These are phyloP conservation scores for Warburgia ugandensis DNA, from an alignment of 164 flowering plant genomes.

Conservation along the genomic window DNA sequence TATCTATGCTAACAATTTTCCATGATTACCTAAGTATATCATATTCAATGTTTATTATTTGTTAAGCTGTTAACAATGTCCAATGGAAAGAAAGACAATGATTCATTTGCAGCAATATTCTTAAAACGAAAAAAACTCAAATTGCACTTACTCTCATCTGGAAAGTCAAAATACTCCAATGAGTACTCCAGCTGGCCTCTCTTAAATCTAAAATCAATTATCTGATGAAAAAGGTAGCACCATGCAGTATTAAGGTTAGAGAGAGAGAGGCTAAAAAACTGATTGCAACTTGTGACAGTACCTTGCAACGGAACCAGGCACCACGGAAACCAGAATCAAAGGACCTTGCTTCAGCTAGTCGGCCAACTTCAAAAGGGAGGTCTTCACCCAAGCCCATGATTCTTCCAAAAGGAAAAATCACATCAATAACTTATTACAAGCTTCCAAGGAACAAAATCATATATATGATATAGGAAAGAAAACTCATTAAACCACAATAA, in stretches of 20 bases:
- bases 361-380: slow-evolving; percentile 48
- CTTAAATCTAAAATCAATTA: slow-evolving; percentile 17
- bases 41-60: too few relatives aligned
- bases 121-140: slow-evolving; percentile 1
- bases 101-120: neutral
- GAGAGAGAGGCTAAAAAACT: neutral
- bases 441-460: too few relatives aligned
- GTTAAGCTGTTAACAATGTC: too few relatives aligned
- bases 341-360: slow-evolving; percentile 40
- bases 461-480: too few relatives aligned
- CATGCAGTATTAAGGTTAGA: neutral
- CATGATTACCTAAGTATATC: too few relatives aligned
- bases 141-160: slow-evolving; percentile 51
- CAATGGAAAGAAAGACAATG: neutral
- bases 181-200: slow-evolving; percentile 10
- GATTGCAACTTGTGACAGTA: slow-evolving; percentile 2
- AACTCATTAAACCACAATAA: too few relatives aligned
- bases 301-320: slow-evolving; percentile 79
- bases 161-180: slow-evolving; percentile 49
- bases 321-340: slow-evolving; percentile 51
- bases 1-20: too few relatives aligned
- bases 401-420: too few relatives aligned
- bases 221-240: slow-evolving; percentile 27
- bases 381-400: neutral
- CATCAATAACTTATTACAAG: too few relatives aligned